These are phyloP conservation scores for Eucalyptus erythrocorys DNA, from an alignment of 345 rosid species.

Conservation along the genomic window DNA sequence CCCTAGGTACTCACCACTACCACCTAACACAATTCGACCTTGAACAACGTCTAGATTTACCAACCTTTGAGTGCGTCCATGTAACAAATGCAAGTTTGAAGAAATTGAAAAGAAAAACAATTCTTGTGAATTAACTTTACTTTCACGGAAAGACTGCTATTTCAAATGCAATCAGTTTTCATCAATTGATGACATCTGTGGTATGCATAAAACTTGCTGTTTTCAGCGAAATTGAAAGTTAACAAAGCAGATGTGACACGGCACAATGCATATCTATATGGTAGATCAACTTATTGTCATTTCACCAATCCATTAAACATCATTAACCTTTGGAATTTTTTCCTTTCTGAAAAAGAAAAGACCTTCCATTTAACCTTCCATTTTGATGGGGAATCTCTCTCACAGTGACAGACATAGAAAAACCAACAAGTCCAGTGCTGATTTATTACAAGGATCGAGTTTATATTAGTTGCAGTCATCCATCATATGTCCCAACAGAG, in stretches of 20 bases:
- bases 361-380: not conserved
- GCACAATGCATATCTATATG: not conserved
- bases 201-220: not conserved
- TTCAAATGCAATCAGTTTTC: not conserved
- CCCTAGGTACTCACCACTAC: not conserved
- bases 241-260: not conserved
- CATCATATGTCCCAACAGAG: not conserved
- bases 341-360: not conserved
- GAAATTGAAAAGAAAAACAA: not conserved
- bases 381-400: not conserved
- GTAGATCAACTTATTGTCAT: not conserved
- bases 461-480: not conserved
- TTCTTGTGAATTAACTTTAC: not conserved
- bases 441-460: not conserved
- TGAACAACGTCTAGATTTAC: not conserved
- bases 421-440: not conserved
- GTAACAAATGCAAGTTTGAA: not conserved
- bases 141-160: not conserved
- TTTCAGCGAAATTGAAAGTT: not conserved
- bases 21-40: not conserved
- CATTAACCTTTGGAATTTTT: not conserved
- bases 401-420: not conserved
- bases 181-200: not conserved
- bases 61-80: not conserved
- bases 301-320: not conserved